Evolutionary conservation across 257 asterid species (phyloP), one percentile per base, ranked within the genome.

Genomic region (Solanum corneliomulleri): DNA sequence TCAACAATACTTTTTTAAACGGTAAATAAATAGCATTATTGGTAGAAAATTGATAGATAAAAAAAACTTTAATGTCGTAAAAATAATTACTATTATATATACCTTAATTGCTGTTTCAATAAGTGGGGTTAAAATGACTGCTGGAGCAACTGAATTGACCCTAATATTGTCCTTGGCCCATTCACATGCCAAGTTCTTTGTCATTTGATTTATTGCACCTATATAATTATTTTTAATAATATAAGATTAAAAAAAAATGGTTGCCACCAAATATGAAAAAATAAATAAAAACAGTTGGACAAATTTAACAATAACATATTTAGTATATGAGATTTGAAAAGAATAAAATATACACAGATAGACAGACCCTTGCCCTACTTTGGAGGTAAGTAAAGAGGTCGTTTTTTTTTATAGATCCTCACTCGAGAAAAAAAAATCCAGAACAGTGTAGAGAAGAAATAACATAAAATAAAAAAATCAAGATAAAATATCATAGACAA

Each of bases 211-310:
- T 25, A 78, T 78, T 9, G 64, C 84, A 41, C 60, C 83, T 77
- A 44, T 75, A 21, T n/a, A 0, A 12, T 33, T 33, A 23, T 33
- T 33, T 33, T 33, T 33, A 33, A 16, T 29, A 29, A 0, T 68
- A 25, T 27, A 68, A 68, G 72, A 11, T 14, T 15, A 4, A 16
- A 11, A 62, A 93, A 92, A 16, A 89, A 82, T 1, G 91, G 6
- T 21, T 11, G 4, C 21, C 81, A 37, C 81, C 42, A 74, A 74
- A 56, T 56, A n/a, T 56, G 1, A 56, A 56, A 56, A 6, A 1
- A 0, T 7, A 20, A 20, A 2, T 0, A 7, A 52, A 52, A 10
- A 16, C 0, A 52, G 5, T 11, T 20, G 1, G 66, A 20, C 0
- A 20, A 58, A 58, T 58, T 8, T 5, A 58, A 58, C 27, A 7